Percentiles rank a stretch among this genome's conserved stretches.
Evolutionary conservation across 306 rosid genomes (phyloP).

Genomic region (Geum urbanum): DNA sequence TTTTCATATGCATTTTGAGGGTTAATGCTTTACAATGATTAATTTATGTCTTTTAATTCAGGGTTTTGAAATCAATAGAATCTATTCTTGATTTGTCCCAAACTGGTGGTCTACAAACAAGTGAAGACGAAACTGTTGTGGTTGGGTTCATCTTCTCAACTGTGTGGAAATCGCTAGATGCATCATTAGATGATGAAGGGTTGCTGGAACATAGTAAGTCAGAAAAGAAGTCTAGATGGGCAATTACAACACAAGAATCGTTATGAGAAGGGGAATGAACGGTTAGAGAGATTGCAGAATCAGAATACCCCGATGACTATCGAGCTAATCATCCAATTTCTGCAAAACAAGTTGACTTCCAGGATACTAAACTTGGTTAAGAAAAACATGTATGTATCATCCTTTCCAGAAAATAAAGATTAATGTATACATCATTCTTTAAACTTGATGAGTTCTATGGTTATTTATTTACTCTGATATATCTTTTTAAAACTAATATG

Average conservation of each 20-base stretch:
- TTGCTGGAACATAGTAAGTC: constrained; percentile 50
- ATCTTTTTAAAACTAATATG: constrained; percentile 8
- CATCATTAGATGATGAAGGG: constrained; percentile 85
- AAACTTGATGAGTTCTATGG: constrained; percentile 3
- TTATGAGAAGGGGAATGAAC: constrained; percentile 48
- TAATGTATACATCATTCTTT: not conserved
- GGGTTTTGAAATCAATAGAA: constrained; percentile 77
- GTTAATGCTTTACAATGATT: constrained; percentile 19
- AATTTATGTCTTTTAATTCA: constrained; percentile 36
- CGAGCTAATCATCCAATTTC: constrained; percentile 65
- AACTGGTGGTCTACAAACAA: constrained; percentile 52
- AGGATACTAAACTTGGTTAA: constrained; percentile 74
- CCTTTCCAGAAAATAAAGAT: too few species aligned
- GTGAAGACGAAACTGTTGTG: constrained; percentile 72
- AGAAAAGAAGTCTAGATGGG: constrained; percentile 68
- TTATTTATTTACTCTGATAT: not conserved
- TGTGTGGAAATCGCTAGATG: constrained; percentile 86
- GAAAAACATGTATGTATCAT: constrained; percentile 48
- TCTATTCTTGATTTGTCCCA: constrained; percentile 58
- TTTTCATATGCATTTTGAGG: not conserved
- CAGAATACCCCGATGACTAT: constrained; percentile 57
- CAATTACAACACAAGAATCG: constrained; percentile 46
- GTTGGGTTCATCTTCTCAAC: constrained; percentile 76
- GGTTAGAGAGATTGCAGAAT: constrained; percentile 46
- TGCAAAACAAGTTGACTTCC: constrained; percentile 51